A percentile compares a stretch with the other conserved stretches of the same genome.
These are phyloP conservation scores for Pseudonitzschia multiseries DNA, from an alignment of 108 stramenopile species.

Conservation along the genomic window DNA sequence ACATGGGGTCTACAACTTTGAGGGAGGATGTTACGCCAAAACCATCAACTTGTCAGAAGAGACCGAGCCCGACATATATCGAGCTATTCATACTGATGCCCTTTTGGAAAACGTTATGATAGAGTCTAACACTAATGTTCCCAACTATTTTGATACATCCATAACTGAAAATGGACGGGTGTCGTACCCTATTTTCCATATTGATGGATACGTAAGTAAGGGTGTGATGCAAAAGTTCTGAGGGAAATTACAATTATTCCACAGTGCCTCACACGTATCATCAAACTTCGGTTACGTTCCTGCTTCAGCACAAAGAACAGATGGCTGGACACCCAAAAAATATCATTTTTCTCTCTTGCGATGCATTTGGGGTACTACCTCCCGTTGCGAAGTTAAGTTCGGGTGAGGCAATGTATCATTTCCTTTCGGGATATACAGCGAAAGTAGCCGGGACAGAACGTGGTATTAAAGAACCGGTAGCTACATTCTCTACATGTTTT, in stretches of 20 bases:
- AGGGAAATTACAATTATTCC: neutral
- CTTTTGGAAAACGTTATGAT: conserved; percentile 92
- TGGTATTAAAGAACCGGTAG: conserved; percentile 91
- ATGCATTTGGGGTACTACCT: conserved; percentile 97
- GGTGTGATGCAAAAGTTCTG: neutral
- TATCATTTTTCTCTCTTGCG: conserved; percentile 95
- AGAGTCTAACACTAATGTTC: conserved; percentile 51
- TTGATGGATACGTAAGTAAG: conserved; percentile 58
- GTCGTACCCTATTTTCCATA: conserved; percentile 41
- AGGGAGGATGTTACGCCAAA: conserved; percentile 99
- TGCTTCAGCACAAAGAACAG: conserved; percentile 78
- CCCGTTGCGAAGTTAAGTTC: conserved; percentile 91
- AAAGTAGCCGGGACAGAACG: conserved; percentile 99
- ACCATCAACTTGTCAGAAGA: conserved; percentile 92
- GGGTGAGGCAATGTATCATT: conserved; percentile 98
- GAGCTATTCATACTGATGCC: conserved; percentile 93
- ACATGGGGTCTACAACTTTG: conserved; percentile 97
- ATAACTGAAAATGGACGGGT: conserved; percentile 99
- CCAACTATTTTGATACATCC: conserved; percentile 89
- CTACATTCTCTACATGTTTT: conserved; percentile 95
- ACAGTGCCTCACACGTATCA: neutral
- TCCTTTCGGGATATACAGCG: conserved; percentile 96
- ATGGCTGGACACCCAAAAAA: conserved; percentile 95
- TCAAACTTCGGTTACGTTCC: neutral
- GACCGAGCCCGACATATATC: conserved; percentile 97